Conservation (phyloP, 202 grass and related monocot genomes). For the Eragrostis tef region DNA sequence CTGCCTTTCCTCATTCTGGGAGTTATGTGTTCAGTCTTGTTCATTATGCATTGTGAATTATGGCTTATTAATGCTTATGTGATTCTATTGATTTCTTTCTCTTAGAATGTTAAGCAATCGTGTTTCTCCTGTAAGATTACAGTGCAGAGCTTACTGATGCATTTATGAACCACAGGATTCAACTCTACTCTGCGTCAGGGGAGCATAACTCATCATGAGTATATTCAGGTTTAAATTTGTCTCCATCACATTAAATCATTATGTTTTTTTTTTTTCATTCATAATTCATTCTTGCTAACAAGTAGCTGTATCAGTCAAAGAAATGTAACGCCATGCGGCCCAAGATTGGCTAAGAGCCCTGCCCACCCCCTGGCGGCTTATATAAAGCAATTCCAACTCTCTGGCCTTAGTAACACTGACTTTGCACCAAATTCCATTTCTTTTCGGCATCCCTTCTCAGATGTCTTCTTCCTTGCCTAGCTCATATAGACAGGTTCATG, state of each 20-base stretch:
- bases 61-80: background rate
- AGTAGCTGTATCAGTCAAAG: conserved; percentile 12
- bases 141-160: conserved; percentile 22
- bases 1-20: conserved; percentile 34
- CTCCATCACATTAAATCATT: conserved; percentile 11
- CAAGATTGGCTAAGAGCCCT: background rate
- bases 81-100: conserved; percentile 1
- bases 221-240: conserved; percentile 79
- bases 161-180: conserved; percentile 66
- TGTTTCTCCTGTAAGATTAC: background rate
- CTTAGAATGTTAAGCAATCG: conserved; percentile 23
- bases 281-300: background rate
- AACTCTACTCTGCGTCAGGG: conserved; percentile 90
- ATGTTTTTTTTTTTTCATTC: conserved; percentile 36
- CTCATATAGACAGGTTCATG: too few species aligned
- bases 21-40: conserved; percentile 7
- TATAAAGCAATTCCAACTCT: too few species aligned
- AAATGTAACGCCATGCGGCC: background rate
- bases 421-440: too few species aligned
- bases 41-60: background rate
- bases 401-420: too few species aligned
- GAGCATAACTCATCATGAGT: conserved; percentile 95
- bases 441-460: too few species aligned
- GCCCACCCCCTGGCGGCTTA: too few species aligned
- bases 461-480: too few species aligned